Evolutionary conservation across 2,329 filamentous ascomycete genomes (phyloP).

Genomic region (Neospermospora avenae): DNA sequence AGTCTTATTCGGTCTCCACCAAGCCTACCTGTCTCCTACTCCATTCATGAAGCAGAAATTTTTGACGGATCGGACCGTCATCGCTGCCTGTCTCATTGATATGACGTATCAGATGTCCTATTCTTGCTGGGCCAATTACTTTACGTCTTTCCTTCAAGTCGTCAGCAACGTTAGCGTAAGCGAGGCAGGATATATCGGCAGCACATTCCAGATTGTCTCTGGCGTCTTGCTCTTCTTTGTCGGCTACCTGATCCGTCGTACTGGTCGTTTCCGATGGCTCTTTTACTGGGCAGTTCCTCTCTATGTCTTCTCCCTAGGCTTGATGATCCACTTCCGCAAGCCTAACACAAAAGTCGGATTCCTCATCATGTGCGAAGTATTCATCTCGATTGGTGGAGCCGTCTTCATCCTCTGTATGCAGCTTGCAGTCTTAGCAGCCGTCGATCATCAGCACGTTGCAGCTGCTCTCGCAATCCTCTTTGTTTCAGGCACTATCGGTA

Average conservation of each 20-base stretch:
- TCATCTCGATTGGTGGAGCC: conserved; percentile 55
- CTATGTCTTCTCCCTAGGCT: neutral
- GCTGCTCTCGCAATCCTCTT: conserved; percentile 59
- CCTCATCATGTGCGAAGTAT: conserved; percentile 56
- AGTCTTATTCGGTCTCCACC: conserved; percentile 28
- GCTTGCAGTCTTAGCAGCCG: conserved; percentile 55
- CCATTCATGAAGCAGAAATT: conserved; percentile 24
- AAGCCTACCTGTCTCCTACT: conserved; percentile 37
- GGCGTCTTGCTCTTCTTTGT: conserved; percentile 52
- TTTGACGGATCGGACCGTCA: conserved; percentile 23
- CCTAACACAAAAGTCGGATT: conserved; percentile 49
- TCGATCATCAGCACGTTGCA: conserved; percentile 57
- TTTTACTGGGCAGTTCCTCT: conserved; percentile 1
- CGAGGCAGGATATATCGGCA: conserved; percentile 29
- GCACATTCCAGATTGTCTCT: conserved; percentile 49
- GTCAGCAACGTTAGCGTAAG: conserved; percentile 37
- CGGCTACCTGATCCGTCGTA: conserved; percentile 42
- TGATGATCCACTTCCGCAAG: conserved; percentile 48
- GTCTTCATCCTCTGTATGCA: conserved; percentile 56
- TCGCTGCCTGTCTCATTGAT: conserved; percentile 35
- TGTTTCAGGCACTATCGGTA: conserved; percentile 54
- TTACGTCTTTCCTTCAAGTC: conserved; percentile 56
- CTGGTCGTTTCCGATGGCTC: conserved; percentile 24
- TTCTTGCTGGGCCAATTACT: conserved; percentile 52
- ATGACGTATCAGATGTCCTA: conserved; percentile 41